These are phyloP conservation scores for Pythium graminicola DNA, from an alignment of 352 stramenopile genomes.

Conservation along the genomic window DNA sequence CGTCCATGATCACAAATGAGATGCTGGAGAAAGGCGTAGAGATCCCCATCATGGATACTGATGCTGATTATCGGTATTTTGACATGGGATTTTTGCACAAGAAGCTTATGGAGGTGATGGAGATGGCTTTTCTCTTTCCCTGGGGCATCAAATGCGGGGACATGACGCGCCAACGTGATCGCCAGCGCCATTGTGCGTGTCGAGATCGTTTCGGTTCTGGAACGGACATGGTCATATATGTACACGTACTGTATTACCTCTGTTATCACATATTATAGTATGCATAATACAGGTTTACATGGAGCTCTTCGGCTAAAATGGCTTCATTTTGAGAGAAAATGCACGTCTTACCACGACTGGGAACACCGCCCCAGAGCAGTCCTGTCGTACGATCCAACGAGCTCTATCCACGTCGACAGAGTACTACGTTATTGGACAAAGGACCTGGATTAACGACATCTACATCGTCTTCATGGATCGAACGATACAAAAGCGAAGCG, in stretches of 20 bases:
- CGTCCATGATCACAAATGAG: not conserved
- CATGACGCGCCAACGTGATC: slow-evolving; percentile 24
- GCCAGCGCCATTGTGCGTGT: slow-evolving; percentile 21
- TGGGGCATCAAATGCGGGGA: slow-evolving; percentile 41
- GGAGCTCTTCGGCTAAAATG: slow-evolving; percentile 4
- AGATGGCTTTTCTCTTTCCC: slow-evolving; percentile 26
- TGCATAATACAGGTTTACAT: not conserved
- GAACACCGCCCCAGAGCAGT: too few relatives aligned
- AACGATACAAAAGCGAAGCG: slow-evolving; percentile 15
- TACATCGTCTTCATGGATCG: slow-evolving; percentile 9
- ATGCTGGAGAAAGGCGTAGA: slow-evolving; percentile 16
- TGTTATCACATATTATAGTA: not conserved
- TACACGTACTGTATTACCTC: not conserved
- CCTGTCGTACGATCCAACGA: too few relatives aligned
- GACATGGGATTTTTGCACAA: not conserved
- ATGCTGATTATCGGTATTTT: slow-evolving; percentile 7
- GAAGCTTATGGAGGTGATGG: slow-evolving; percentile 17
- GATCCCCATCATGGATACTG: slow-evolving; percentile 11
- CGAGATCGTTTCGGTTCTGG: not conserved
- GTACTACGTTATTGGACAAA: too few relatives aligned
- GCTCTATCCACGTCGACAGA: too few relatives aligned
- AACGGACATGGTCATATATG: too few relatives aligned
- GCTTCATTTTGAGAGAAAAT: not conserved
- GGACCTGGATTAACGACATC: too few relatives aligned
- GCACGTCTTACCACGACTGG: not conserved